Evolutionary conservation across 768 basidiomycete genomes (phyloP), one percentile per base, ranked within the genome.

Genomic region (Dentipellis fragilis): DNA sequence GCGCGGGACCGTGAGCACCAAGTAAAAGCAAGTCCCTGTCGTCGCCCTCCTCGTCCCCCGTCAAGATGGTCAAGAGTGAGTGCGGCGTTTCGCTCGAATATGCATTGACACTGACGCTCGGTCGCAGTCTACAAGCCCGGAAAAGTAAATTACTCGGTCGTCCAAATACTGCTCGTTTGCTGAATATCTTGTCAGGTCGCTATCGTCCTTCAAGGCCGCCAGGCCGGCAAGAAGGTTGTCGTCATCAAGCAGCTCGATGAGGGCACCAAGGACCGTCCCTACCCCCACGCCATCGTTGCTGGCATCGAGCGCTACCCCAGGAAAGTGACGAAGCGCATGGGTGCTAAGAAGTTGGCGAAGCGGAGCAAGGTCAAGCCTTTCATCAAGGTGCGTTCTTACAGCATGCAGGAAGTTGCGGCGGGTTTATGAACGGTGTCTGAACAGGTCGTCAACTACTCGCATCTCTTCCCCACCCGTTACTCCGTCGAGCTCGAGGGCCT

Each of bases 291-390:
- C 65, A 86, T 99, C 68, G 95, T 98, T 68, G 96, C 93, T 57
- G 96, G 96, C 63, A 83, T 99, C 69, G 95, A 99, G 79, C 84
- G 93, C 64, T 97, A 96, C 84, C 96, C 96, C 16, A 79, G 89
- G 70, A 98, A 98, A 78, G 95, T 98, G 64, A 96, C 92, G 63
- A 88, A 87, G 69, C 86, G 89, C 62, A 98, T 98, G 95, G 91
- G 95, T 62, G 84, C 90, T 72, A 98, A 96, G 81, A 92, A 90
- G 72, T 72, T 98, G 63, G 82, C 87, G 63, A 80, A 79, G 75
- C 81, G 96, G 76, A 93, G 85, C 76, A 95, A 93, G 76, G 87
- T 99, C 74, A 99, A 99, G 83, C 96, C 96, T 63, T 99, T 99
- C 75, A 93, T 99, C 81, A 98, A 99, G 84, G 94, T 93, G 64